Base-by-base conservation (phyloP, 192 early-diverging fungal species). In the Mortierella claussenii region DNA sequence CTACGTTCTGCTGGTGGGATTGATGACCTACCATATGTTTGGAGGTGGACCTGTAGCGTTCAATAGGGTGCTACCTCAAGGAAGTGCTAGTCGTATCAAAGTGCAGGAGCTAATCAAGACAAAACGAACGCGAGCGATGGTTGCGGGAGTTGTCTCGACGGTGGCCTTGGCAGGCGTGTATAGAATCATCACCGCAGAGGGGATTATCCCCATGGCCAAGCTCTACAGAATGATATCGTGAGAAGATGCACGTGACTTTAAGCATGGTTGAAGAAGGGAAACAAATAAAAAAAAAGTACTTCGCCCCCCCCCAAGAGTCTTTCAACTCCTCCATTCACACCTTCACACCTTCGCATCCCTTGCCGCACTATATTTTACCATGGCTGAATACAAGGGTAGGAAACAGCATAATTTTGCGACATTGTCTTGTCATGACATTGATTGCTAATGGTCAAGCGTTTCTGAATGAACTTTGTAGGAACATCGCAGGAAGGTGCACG, bases 401-500 rank as follows among this genome's bases (percentile, higher is more conserved):
- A n/a, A n/a, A n/a, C n/a, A n/a, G n/a, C n/a, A n/a, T n/a, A n/a
- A n/a, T n/a, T n/a, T n/a, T n/a, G n/a, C n/a, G n/a, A n/a, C n/a
- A n/a, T n/a, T n/a, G n/a, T n/a, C n/a, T n/a, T n/a, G n/a, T n/a
- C n/a, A n/a, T n/a, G n/a, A n/a, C n/a, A n/a, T n/a, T n/a, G n/a
- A n/a, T n/a, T n/a, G n/a, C n/a, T n/a, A n/a, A n/a, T n/a, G n/a
- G n/a, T n/a, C n/a, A n/a, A n/a, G n/a, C n/a, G n/a, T n/a, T n/a
- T n/a, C n/a, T n/a, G n/a, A n/a, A n/a, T n/a, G n/a, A n/a, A 40
- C 7, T 40, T 42, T 28, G 9, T 47, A 76, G 73, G 73, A 12
- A 50, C 58, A 12, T 71, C 80, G 7, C 60, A 80, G 15, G 86
- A 89, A 75, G 83, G 85, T 18, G 80, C 87, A 44, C 88, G 90